These are phyloP conservation scores for Recurvomyces mirabilis DNA, from an alignment of 495 filamentous ascomycete genomes.

Conservation along the genomic window DNA sequence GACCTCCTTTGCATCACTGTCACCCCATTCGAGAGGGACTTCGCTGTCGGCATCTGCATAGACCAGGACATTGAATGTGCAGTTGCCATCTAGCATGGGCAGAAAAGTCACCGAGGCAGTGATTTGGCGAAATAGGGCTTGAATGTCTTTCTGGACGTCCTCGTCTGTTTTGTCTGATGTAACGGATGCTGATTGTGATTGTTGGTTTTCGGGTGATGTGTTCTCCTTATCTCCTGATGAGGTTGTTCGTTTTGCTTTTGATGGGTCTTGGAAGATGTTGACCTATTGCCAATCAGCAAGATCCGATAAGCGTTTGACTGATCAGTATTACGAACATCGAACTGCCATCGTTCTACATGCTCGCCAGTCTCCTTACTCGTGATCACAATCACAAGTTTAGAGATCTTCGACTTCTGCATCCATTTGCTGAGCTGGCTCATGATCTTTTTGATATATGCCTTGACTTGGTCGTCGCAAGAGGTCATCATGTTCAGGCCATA, in stretches of 20 bases:
- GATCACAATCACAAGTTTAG: slow-evolving; percentile 90
- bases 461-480: slow-evolving; percentile 91
- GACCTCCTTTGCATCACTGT: slow-evolving; percentile 97
- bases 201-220: slow-evolving; percentile 31
- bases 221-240: slow-evolving; percentile 59
- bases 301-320: slow-evolving; percentile 34
- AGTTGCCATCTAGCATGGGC: slow-evolving; percentile 81
- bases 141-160: slow-evolving; percentile 91
- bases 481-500: slow-evolving; percentile 99
- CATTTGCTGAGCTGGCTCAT: slow-evolving; percentile 92
- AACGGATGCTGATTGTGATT: too few relatives aligned
- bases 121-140: slow-evolving; percentile 92
- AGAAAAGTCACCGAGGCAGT: slow-evolving; percentile 96
- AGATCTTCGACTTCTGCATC: slow-evolving; percentile 94
- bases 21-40: slow-evolving; percentile 96
- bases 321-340: slow-evolving; percentile 53
- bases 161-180: slow-evolving; percentile 66
- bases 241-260: slow-evolving; percentile 36
- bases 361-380: slow-evolving; percentile 94
- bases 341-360: slow-evolving; percentile 94
- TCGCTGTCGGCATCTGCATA: slow-evolving; percentile 96
- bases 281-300: slow-evolving; percentile 20
- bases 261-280: slow-evolving; percentile 14
- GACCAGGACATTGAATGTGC: slow-evolving; percentile 96
- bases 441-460: slow-evolving; percentile 97